A percentile compares a stretch with the other conserved stretches of the same genome.
Conservation (phyloP, 768 basidiomycete genomes). For the Trametes cingulata region DNA sequence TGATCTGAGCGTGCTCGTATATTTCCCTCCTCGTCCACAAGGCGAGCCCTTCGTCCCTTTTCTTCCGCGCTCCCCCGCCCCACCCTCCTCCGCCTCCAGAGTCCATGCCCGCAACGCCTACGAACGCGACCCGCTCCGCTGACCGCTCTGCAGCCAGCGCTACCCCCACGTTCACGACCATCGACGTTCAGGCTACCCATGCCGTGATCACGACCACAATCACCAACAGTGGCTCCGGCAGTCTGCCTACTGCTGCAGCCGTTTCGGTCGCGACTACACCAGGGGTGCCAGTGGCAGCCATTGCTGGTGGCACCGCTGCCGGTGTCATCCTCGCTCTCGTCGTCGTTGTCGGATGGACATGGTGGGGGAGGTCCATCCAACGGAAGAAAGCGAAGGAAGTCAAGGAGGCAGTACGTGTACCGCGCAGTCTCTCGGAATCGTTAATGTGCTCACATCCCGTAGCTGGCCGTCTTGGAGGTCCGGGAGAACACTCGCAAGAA, state of each 20-base stretch:
- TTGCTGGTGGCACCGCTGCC: conserved; percentile 50
- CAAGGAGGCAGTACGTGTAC: conserved; percentile 32
- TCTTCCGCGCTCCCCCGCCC: conserved; percentile 3
- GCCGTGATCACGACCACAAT: conserved; percentile 33
- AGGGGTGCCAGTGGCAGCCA: conserved; percentile 46
- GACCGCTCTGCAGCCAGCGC: neutral
- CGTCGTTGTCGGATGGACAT: conserved; percentile 45
- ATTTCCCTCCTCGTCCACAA: conserved; percentile 3
- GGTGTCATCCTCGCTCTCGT: conserved; percentile 49
- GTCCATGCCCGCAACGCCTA: conserved; percentile 15
- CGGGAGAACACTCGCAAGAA: conserved; percentile 46
- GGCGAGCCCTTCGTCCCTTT: conserved; percentile 2
- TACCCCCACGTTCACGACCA: conserved; percentile 2
- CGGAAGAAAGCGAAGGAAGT: conserved; percentile 35
- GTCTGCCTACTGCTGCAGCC: neutral
- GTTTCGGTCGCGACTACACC: neutral
- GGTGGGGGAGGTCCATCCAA: conserved; percentile 47
- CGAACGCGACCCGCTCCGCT: conserved; percentile 14
- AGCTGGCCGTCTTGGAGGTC: conserved; percentile 32
- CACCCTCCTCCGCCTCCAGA: neutral
- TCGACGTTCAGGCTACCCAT: conserved; percentile 7
- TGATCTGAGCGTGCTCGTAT: neutral
- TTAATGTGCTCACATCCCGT: neutral
- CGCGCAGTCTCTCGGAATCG: neutral
- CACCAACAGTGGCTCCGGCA: conserved; percentile 20